Conservation (phyloP, 2,329 filamentous ascomycete species). For the Ploettnerulaceae sp. region DNA sequence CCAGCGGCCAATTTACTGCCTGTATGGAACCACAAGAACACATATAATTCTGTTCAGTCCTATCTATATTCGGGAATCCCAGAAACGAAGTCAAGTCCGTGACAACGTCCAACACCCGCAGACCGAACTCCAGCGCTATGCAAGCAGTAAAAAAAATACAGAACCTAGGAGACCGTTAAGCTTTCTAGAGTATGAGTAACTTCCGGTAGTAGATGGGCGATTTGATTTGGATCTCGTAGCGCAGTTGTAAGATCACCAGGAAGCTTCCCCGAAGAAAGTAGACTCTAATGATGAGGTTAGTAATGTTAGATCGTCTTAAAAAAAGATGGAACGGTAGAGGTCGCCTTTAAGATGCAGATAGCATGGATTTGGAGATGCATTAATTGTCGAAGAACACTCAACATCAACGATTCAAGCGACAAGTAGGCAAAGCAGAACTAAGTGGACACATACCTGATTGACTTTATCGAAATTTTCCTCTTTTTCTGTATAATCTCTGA, state of each 20-base stretch:
- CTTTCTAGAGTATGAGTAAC: conserved; percentile 63
- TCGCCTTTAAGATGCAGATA: too few species aligned
- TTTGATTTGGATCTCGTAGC: conserved; percentile 73
- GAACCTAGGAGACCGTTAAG: conserved; percentile 24
- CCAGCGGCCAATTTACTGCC: too few species aligned
- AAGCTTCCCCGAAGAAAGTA: conserved; percentile 45
- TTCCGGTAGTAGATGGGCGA: conserved; percentile 64
- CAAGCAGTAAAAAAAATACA: not conserved
- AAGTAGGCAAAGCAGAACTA: too few species aligned
- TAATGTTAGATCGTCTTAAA: conserved; percentile 1
- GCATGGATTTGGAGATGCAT: too few species aligned
- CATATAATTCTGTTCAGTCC: too few species aligned
- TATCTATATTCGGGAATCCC: too few species aligned
- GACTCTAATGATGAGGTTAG: conserved; percentile 38
- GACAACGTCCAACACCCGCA: too few species aligned
- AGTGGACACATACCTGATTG: conserved; percentile 60
- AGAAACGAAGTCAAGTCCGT: too few species aligned
- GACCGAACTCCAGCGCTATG: conserved; percentile 23
- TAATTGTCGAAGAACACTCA: too few species aligned
- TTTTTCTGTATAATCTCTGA: conserved; percentile 85
- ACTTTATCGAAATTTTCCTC: conserved; percentile 78
- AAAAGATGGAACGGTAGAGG: not conserved
- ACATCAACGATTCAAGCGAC: too few species aligned
- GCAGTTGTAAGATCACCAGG: conserved; percentile 72
- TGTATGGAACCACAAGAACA: too few species aligned